phyloP scores from a whole-genome alignment of 2,329 filamentous ascomycete species.

The Aureobasidium pullulans region DNA sequence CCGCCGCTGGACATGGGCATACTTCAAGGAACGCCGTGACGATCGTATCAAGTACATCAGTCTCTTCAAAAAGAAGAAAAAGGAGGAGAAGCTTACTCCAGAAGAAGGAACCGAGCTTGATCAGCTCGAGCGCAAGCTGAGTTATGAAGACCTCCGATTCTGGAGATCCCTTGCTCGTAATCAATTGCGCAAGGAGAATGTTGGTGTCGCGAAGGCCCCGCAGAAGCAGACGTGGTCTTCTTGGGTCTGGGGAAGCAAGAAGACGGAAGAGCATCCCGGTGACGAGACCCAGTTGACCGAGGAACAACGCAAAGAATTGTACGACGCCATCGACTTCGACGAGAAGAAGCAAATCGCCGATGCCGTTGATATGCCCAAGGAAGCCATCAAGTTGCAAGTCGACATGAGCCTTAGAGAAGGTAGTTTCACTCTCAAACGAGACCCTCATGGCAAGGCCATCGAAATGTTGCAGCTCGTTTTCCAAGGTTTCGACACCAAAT shows the following conservation, averaged over 20 bases:
- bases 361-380: slow-evolving; percentile 79
- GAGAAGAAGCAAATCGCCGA: slow-evolving; percentile 88
- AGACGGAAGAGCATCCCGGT: slow-evolving; percentile 57
- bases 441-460: slow-evolving; percentile 65
- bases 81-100: slow-evolving; percentile 58
- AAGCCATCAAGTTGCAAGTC: slow-evolving; percentile 86
- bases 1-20: slow-evolving; percentile 90
- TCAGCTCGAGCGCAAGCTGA: slow-evolving; percentile 75
- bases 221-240: slow-evolving; percentile 76
- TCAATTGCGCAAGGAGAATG: slow-evolving; percentile 89
- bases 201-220: slow-evolving; percentile 70
- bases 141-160: slow-evolving; percentile 92
- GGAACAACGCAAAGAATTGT: slow-evolving; percentile 91
- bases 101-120: slow-evolving; percentile 67
- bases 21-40: slow-evolving; percentile 86
- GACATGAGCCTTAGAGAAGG: slow-evolving; percentile 91
- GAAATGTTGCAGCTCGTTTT: slow-evolving; percentile 90
- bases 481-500: slow-evolving; percentile 86
- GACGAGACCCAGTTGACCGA: slow-evolving; percentile 87
- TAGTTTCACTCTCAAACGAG: slow-evolving; percentile 87
- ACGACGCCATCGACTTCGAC: slow-evolving; percentile 96
- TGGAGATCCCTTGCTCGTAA: slow-evolving; percentile 93
- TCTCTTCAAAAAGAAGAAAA: slow-evolving; percentile 87
- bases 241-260: slow-evolving; percentile 76
- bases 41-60: slow-evolving; percentile 84